phyloP scores from a whole-genome alignment of 306 rosid species.

The Rubus parviflorus region DNA sequence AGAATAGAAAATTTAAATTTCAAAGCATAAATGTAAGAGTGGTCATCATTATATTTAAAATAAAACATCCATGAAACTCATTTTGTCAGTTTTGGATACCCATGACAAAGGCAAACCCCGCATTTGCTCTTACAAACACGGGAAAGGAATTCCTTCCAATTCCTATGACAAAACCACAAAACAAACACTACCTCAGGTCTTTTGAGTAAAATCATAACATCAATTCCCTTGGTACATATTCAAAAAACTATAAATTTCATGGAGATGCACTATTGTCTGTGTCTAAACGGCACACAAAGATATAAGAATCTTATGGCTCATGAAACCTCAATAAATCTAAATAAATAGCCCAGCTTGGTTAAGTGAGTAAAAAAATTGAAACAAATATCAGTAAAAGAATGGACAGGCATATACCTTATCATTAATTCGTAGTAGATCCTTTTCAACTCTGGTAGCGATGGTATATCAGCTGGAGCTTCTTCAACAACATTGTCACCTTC shows the following conservation, averaged over 20 bases:
- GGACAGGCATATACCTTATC: constrained; percentile 53
- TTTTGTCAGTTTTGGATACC: neutral
- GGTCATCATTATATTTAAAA: neutral
- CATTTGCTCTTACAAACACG: neutral
- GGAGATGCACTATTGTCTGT: neutral
- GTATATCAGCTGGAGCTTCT: constrained; percentile 84
- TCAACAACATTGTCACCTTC: constrained; percentile 82
- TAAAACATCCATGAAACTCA: neutral
- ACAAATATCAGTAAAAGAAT: neutral
- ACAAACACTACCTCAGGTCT: neutral
- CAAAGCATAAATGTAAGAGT: neutral
- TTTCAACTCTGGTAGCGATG: constrained; percentile 78
- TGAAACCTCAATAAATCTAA: neutral
- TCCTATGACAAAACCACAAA: neutral
- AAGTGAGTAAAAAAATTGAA: neutral
- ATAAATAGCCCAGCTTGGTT: neutral
- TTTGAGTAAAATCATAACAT: neutral
- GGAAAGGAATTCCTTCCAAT: neutral
- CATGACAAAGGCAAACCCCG: neutral
- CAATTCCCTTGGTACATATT: neutral
- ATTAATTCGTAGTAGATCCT: constrained; percentile 74
- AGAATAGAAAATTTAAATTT: neutral
- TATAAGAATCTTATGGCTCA: neutral
- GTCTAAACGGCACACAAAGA: neutral
- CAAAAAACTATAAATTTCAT: neutral